Base-by-base conservation (phyloP, 805 yeast genomes). In the Wickerhamiella hasegawae region DNA sequence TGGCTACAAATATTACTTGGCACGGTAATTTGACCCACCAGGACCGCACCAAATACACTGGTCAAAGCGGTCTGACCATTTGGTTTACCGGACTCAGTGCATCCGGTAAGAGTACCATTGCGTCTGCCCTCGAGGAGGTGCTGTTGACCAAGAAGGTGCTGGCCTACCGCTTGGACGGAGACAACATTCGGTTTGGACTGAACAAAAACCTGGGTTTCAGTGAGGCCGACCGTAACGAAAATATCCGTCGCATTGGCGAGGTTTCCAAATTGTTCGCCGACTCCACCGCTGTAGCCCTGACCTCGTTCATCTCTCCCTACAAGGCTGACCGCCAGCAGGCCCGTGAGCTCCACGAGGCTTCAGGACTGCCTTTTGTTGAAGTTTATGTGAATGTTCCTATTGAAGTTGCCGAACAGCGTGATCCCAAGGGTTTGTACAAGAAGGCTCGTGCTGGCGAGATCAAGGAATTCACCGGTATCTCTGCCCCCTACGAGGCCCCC, bases 1-100 rank as follows among this genome's bases (percentile, higher is more conserved):
- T 87, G 96, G 90, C 95, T 45, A 76, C 94, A 28, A 87, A 87
- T 55, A 83, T 87, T 57, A 84, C 96, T 45, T 87, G 97, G 96
- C 96, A 87, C 62, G 73, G 72, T 47, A 87, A 90, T 52, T 63
- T 87, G 48, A 75, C 90, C 17, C 83, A 78, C 57, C 74, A 66
- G 16, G 94, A 87, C 61, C 79, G 97, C 51, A 60, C 70, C 32
- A 59, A 55, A 20, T 60, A 80, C 38, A 71, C 81, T 41, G 73
- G 75, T 39, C 96, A 85, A 62, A 66, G 68, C 34, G 97, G 97
- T 32, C 76, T 79, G 38, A 87, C 97, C 17, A 65, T 87, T 31
- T 87, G 97, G 97, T 67, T 87, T 48, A 87, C 97, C 11, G 97
- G 97, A 4, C 66, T 87, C 42, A 79, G 93, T 45, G 97, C 96